These are phyloP conservation scores for Citrullus amarus DNA, from an alignment of 306 rosid species.

Conservation along the genomic window DNA sequence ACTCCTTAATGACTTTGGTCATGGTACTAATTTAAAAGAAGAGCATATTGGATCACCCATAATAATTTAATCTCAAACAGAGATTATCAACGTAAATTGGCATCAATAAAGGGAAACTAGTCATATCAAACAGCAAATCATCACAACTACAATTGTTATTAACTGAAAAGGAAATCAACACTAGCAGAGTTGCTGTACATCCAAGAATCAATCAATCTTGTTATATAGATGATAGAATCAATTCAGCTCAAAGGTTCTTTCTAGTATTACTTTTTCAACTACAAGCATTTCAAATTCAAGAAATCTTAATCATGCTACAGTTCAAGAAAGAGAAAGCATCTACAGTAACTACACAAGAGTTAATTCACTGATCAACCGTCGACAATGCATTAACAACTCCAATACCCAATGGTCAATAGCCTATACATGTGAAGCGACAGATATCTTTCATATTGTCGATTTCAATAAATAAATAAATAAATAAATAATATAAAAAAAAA, in stretches of 20 bases:
- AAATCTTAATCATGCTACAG: not conserved
- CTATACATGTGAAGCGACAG: not conserved
- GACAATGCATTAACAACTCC: not conserved
- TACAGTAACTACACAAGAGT: not conserved
- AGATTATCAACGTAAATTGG: not conserved
- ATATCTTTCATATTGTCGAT: not conserved
- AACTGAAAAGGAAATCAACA: not conserved
- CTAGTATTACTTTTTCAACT: not conserved
- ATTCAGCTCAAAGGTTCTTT: not conserved
- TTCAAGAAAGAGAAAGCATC: not conserved
- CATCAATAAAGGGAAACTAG: not conserved
- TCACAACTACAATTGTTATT: not conserved
- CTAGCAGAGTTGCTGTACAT: not conserved
- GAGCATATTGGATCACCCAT: not conserved
- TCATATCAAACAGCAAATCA: not conserved
- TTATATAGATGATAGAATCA: not conserved
- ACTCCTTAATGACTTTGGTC: constrained; percentile 89
- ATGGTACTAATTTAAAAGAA: constrained; percentile 52
- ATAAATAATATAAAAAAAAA: too few species aligned
- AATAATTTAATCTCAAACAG: not conserved
- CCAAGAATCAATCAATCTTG: not conserved
- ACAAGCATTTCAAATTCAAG: not conserved
- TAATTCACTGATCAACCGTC: not conserved
- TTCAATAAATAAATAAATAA: too few species aligned
- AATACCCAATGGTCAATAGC: not conserved